Conservation (phyloP, 1,284 basidiomycete species). For the Heterobasidion irregulare region DNA sequence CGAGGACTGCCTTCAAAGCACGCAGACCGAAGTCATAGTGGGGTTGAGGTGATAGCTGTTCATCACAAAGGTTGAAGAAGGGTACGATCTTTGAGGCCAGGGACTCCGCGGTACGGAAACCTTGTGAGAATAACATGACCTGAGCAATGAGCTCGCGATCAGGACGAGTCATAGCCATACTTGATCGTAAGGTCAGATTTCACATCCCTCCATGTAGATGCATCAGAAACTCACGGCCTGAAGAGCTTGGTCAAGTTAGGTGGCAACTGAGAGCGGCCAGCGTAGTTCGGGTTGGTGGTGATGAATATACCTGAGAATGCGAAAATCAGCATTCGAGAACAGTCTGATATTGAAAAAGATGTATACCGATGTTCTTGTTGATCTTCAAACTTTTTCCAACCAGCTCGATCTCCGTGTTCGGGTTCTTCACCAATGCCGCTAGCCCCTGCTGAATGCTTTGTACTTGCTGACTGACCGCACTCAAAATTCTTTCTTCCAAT, state of each 20-base stretch:
- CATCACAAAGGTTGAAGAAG: constrained; percentile 97
- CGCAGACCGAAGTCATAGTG: constrained; percentile 99
- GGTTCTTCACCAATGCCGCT: constrained; percentile 70
- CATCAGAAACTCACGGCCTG: constrained; percentile 59
- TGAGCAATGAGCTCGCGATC: constrained; percentile 98
- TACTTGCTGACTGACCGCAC: constrained; percentile 98
- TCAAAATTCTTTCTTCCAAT: constrained; percentile 95
- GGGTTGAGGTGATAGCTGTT: constrained; percentile 94
- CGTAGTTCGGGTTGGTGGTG: constrained; percentile 97
- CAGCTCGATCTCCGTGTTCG: constrained; percentile 88
- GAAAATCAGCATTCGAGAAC: constrained; percentile 4
- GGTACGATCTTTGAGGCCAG: constrained; percentile 97
- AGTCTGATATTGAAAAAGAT: constrained; percentile 8
- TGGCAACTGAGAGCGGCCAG: constrained; percentile 93
- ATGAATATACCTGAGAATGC: constrained; percentile 77
- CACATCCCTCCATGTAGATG: neutral
- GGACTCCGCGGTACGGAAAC: constrained; percentile 94
- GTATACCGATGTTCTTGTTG: constrained; percentile 84
- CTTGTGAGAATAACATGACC: constrained; percentile 99
- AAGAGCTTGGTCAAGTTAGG: constrained; percentile 96
- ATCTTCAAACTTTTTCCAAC: constrained; percentile 92
- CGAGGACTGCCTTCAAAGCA: constrained; percentile 93
- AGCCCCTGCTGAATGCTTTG: constrained; percentile 98
- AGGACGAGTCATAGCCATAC: constrained; percentile 98
- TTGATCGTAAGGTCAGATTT: constrained; percentile 20